Evolutionary conservation across 176 grass and related monocot species (phyloP), one percentile per base, ranked within the genome.

Genomic region (Oryza rufipogon): DNA sequence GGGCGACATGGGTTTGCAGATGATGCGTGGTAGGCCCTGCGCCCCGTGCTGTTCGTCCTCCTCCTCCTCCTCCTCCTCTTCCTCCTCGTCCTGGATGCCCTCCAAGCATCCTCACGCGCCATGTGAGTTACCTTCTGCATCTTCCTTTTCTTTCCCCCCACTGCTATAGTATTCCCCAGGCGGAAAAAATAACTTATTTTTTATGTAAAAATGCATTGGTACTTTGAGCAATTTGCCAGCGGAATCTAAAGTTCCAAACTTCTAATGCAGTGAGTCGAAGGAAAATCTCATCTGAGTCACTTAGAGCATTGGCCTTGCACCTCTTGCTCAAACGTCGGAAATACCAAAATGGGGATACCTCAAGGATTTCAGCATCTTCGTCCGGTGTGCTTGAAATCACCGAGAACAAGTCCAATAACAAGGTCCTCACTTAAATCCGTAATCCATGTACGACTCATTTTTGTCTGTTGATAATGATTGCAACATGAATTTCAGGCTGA

Each of bases 11-110:
- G 67, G 80, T 32, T 44, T 90, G 34, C 88, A 67, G 26, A 70
- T 90, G 80, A 78, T 64, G 61, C 80, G 70, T 45, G 71, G 71
- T 19, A 68, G 85, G 78, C 78, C 85, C 48, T 68, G 85, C 74
- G 84, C 80, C 47, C 76, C 44, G 6, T 73, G 83, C 79, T 73
- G 26, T 14, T 71, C 75, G 13, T 84, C 81, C 5, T 78, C 81
- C 1, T 26, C 26, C 26, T 26, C 26, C 26, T 26, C 25, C 1
- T 60, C 73, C 0, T 34, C 34, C 30, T 30, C 30, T 30, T 81
- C 51, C 0, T 47, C 80, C 38, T 82, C 73, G 5, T 71, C 79
- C 14, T 79, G 88, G 84, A 83, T 83, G 75, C 64, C 83, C 17
- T 75, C 48, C 2, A 90, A 30, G 4, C 65, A 85, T 42, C 47